Percentiles rank a stretch among this genome's conserved stretches.
Conservation (phyloP, 2,329 filamentous ascomycete genomes). For the Hymenoscyphus albidus region DNA sequence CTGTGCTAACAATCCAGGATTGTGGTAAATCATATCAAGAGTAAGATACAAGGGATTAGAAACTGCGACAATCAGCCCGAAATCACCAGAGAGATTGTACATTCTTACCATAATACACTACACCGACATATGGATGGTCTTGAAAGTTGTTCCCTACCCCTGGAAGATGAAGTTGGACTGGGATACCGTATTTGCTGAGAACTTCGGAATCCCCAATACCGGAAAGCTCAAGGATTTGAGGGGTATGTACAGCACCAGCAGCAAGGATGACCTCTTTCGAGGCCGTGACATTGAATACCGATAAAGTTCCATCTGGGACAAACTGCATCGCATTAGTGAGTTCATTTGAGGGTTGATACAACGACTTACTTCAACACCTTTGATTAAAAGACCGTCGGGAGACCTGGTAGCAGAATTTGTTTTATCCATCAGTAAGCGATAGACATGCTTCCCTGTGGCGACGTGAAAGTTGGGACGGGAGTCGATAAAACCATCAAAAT, state of each 20-base stretch:
- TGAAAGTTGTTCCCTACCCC: constrained; percentile 60
- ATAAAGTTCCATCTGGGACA: constrained; percentile 22
- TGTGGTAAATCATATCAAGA: constrained; percentile 20
- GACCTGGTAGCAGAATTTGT: constrained; percentile 6
- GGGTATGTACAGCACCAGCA: constrained; percentile 44
- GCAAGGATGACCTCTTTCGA: constrained; percentile 49
- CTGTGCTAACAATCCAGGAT: constrained; percentile 18
- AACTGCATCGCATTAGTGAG: constrained; percentile 18
- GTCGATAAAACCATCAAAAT: constrained; percentile 37
- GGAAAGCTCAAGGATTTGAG: constrained; percentile 45
- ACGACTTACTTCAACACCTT: constrained; percentile 39
- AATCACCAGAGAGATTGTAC: no score
- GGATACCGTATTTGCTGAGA: constrained; percentile 43
- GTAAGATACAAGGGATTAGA: constrained; percentile 25
- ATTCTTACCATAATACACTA: constrained; percentile 26
- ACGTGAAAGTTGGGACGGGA: constrained; percentile 40
- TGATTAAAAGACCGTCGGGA: constrained; percentile 21
- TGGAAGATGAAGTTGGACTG: constrained; percentile 51
- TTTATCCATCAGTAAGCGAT: constrained; percentile 34
- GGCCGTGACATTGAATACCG: constrained; percentile 35
- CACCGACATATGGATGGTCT: constrained; percentile 43
- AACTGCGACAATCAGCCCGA: constrained; percentile 19
- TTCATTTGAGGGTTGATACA: not conserved
- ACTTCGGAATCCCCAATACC: constrained; percentile 42
- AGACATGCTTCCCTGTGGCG: constrained; percentile 39